Conservation (phyloP, 192 early-diverging fungal genomes). For the Coemansia sp. region DNA sequence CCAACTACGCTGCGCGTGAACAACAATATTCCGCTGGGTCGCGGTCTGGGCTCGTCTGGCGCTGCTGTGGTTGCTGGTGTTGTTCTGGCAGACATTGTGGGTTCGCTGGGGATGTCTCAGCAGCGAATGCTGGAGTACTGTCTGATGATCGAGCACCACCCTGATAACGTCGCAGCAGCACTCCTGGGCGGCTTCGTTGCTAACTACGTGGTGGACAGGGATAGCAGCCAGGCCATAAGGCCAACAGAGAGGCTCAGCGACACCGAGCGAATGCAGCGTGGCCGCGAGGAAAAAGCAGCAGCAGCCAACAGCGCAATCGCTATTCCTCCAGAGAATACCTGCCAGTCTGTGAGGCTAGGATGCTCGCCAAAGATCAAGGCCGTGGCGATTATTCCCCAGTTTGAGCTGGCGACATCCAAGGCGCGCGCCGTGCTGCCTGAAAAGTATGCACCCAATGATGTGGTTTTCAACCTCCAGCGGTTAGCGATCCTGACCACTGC, state of each 20-base stretch:
- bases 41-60: constrained; percentile 96
- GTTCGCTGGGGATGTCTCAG: constrained; percentile 64
- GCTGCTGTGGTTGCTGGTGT: constrained; percentile 95
- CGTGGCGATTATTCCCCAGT: constrained; percentile 83
- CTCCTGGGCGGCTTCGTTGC: constrained; percentile 94
- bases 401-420: constrained; percentile 89
- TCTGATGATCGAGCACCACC: constrained; percentile 93
- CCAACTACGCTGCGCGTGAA: constrained; percentile 72
- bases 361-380: constrained; percentile 73
- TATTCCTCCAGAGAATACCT: constrained; percentile 65
- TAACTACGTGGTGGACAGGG: constrained; percentile 71
- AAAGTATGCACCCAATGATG: constrained; percentile 75
- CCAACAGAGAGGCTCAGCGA: constrained; percentile 35
- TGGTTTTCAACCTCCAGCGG: constrained; percentile 93
- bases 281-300: constrained; percentile 22
- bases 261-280: constrained; percentile 12
- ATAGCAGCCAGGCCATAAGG: constrained; percentile 20
- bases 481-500: constrained; percentile 88
- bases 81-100: constrained; percentile 75
- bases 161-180: constrained; percentile 95
- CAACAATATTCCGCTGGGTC: constrained; percentile 93
- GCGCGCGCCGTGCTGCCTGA: constrained; percentile 85
- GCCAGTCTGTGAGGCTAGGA: constrained; percentile 67
- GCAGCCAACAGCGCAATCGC: constrained; percentile 17
- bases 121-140: constrained; percentile 91